Percentiles rank a stretch among this genome's conserved stretches.
phyloP scores from a whole-genome alignment of 2,329 filamentous ascomycete genomes.

The Monilinia aucupariae region DNA sequence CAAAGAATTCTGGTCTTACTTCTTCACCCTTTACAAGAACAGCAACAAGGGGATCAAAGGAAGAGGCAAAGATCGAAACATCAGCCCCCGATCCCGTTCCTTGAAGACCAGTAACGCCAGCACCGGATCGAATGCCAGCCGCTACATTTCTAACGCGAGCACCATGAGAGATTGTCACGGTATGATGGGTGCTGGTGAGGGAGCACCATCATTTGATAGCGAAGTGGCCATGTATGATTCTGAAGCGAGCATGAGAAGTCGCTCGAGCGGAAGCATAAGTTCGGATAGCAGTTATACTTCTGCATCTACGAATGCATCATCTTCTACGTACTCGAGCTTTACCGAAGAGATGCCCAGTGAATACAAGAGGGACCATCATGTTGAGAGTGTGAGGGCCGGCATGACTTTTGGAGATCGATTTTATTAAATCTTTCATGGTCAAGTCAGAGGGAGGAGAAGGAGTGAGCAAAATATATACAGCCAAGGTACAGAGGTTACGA shows the following conservation, averaged over 20 bases:
- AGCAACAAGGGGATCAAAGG: slow-evolving; percentile 98
- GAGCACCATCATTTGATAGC: not conserved
- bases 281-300: slow-evolving; percentile 1
- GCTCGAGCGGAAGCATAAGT: slow-evolving; percentile 6
- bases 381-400: slow-evolving; percentile 21
- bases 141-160: not conserved
- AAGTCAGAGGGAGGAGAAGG: not conserved
- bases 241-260: slow-evolving; percentile 22
- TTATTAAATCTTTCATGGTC: slow-evolving; percentile 36
- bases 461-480: not conserved
- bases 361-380: not conserved
- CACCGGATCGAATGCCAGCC: not conserved
- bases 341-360: not conserved
- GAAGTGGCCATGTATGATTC: slow-evolving; percentile 8
- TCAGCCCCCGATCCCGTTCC: slow-evolving; percentile 35
- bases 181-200: slow-evolving; percentile 20
- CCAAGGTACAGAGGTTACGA: slow-evolving; percentile 8
- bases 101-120: not conserved
- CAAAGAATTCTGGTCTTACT: slow-evolving; percentile 76
- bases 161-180: slow-evolving; percentile 23
- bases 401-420: slow-evolving; percentile 43
- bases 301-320: not conserved
- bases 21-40: slow-evolving; percentile 87
- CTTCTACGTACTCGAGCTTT: not conserved
- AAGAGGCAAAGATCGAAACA: slow-evolving; percentile 75